Evolutionary conservation across 2,329 filamentous ascomycete genomes (phyloP).

Genomic region (Penicillium vulpinum): DNA sequence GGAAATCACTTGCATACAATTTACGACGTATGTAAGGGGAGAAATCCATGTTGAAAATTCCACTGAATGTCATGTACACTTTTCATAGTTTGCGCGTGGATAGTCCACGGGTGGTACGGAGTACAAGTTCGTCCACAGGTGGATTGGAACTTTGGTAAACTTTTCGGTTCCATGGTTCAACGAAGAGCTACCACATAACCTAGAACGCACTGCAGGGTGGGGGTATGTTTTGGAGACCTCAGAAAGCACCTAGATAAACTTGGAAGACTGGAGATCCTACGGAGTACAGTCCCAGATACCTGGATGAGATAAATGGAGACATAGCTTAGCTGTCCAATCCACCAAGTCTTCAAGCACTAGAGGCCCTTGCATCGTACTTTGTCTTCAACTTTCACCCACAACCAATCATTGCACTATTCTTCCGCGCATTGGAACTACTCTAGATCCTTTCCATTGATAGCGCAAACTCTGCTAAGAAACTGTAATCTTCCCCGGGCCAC

Average conservation of each 20-base stretch:
- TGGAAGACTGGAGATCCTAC: not conserved
- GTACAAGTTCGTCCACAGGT: too few species aligned
- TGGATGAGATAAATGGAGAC: conserved; percentile 18
- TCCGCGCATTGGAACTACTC: not conserved
- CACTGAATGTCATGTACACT: not conserved
- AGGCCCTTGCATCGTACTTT: conserved; percentile 17
- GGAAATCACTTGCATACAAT: conserved; percentile 10
- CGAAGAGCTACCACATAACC: not conserved
- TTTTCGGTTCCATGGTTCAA: not conserved
- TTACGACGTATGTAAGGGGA: conserved; percentile 1
- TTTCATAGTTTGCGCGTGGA: too few species aligned
- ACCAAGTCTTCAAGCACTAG: not conserved
- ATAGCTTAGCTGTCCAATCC: conserved; percentile 1
- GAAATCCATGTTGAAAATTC: not conserved
- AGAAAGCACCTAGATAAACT: too few species aligned
- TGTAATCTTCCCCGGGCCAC: conserved; percentile 20
- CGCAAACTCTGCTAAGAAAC: conserved; percentile 14
- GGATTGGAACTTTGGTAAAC: not conserved
- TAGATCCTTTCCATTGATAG: conserved; percentile 11
- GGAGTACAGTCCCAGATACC: conserved; percentile 22
- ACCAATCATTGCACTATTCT: conserved; percentile 15
- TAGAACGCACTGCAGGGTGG: too few species aligned
- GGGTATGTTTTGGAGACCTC: too few species aligned
- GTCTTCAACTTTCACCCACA: conserved; percentile 7
- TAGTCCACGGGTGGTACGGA: too few species aligned